phyloP scores from a whole-genome alignment of 2,329 filamentous ascomycete genomes.

The Colletotrichum sp. region DNA sequence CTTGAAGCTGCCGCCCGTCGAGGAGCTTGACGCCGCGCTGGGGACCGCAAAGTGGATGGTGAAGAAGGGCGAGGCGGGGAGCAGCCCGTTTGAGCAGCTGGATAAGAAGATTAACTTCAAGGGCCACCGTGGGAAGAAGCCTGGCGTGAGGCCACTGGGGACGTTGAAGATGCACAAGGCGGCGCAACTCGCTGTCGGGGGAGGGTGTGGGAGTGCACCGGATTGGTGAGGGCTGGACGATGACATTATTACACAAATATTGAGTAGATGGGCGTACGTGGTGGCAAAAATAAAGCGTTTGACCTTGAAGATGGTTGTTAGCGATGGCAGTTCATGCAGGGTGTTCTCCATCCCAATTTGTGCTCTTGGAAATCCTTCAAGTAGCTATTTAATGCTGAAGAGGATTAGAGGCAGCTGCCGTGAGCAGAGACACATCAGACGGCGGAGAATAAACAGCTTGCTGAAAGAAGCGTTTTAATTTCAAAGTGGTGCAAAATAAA shows the following conservation, averaged over 20 bases:
- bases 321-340: fast-evolving
- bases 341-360: too few species aligned
- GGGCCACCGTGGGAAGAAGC: constrained; percentile 48
- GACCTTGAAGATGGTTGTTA: not conserved
- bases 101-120: constrained; percentile 52
- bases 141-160: constrained; percentile 38
- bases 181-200: constrained; percentile 40
- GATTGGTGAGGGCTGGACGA: not conserved
- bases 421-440: too few species aligned
- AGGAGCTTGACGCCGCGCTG: constrained; percentile 79
- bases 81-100: constrained; percentile 45
- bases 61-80: constrained; percentile 67
- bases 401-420: too few species aligned
- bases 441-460: too few species aligned
- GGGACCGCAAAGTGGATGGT: constrained; percentile 83
- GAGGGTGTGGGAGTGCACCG: constrained; percentile 44
- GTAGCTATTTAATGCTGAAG: too few species aligned
- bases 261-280: not conserved
- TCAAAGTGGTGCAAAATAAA: too few species aligned
- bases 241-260: not conserved
- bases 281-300: not conserved
- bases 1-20: constrained; percentile 78
- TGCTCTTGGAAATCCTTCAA: too few species aligned
- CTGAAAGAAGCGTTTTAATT: too few species aligned
- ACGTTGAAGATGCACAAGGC: constrained; percentile 40